Conservation (phyloP, 495 filamentous ascomycete species). For the Aspergillus hancockii region DNA sequence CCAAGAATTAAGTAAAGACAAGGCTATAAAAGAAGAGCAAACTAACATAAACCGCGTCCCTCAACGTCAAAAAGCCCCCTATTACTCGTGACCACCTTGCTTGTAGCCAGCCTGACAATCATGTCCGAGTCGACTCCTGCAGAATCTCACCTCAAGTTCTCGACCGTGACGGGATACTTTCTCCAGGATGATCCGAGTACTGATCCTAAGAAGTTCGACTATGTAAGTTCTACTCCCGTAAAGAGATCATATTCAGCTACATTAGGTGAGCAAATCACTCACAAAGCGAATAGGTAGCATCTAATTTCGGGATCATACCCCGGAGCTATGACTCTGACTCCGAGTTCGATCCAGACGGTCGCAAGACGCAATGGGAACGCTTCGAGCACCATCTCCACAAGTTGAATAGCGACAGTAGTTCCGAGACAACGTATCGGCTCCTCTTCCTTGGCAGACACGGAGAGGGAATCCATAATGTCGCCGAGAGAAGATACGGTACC, state of each 20-base stretch:
- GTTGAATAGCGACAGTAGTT: constrained; percentile 50
- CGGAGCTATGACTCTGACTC: constrained; percentile 51
- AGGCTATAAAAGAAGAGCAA: neutral
- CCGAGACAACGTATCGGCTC: constrained; percentile 59
- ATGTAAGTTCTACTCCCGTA: too few relatives aligned
- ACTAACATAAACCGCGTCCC: neutral
- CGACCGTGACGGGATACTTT: constrained; percentile 67
- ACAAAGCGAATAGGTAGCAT: constrained; percentile 28
- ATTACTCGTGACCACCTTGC: constrained; percentile 13
- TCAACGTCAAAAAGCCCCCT: neutral
- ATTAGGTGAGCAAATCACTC: neutral
- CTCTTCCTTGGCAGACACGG: constrained; percentile 74
- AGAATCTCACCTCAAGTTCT: constrained; percentile 29
- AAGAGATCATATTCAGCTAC: neutral
- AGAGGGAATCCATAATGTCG: constrained; percentile 70
- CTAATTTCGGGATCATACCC: constrained; percentile 68
- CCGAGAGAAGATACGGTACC: constrained; percentile 65
- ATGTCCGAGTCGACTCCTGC: constrained; percentile 10
- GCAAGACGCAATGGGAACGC: constrained; percentile 64
- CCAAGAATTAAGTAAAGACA: neutral
- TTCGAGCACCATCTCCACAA: constrained; percentile 55
- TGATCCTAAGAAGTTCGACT: constrained; percentile 66
- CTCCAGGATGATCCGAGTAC: constrained; percentile 69
- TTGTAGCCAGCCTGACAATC: constrained; percentile 1
- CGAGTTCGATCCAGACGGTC: constrained; percentile 20